These are phyloP conservation scores for Colletotrichum sp. DNA, from an alignment of 2,329 filamentous ascomycete species.

Conservation along the genomic window DNA sequence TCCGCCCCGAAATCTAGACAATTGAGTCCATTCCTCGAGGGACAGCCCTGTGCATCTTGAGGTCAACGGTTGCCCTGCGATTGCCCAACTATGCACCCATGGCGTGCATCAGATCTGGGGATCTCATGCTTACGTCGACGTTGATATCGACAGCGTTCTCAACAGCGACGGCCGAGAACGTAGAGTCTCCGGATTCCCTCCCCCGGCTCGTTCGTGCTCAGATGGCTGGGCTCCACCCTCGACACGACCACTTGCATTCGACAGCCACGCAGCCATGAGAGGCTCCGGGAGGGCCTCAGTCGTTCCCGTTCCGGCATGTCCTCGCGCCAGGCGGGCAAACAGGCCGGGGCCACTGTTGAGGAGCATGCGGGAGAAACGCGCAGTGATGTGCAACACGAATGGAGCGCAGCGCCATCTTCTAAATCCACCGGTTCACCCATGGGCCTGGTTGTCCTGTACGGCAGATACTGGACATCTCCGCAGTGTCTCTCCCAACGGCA, in stretches of 20 bases:
- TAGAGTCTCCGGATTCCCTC: neutral
- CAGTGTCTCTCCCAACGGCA: neutral
- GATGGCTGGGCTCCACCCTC: neutral
- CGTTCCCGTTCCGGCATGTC: conserved; percentile 14
- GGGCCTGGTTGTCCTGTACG: neutral
- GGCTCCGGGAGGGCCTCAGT: conserved; percentile 16
- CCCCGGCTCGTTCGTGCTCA: neutral
- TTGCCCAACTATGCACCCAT: conserved; percentile 5
- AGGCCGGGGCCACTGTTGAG: neutral
- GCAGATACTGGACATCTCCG: neutral
- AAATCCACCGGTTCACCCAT: conserved; percentile 1
- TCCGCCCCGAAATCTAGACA: neutral
- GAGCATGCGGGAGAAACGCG: neutral
- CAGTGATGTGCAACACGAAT: neutral
- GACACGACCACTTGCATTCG: neutral
- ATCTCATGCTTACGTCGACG: neutral
- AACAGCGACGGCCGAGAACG: neutral
- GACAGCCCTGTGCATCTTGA: neutral
- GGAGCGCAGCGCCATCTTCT: neutral
- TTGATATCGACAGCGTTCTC: neutral
- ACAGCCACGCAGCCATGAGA: conserved; percentile 1
- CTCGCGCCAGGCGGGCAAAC: conserved; percentile 4
- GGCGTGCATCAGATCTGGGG: conserved; percentile 16
- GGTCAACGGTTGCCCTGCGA: neutral
- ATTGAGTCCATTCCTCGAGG: neutral